A percentile compares a stretch with the other conserved stretches of the same genome.
phyloP scores from a whole-genome alignment of 352 stramenopile genomes.

The Lagenidium giganteum region DNA sequence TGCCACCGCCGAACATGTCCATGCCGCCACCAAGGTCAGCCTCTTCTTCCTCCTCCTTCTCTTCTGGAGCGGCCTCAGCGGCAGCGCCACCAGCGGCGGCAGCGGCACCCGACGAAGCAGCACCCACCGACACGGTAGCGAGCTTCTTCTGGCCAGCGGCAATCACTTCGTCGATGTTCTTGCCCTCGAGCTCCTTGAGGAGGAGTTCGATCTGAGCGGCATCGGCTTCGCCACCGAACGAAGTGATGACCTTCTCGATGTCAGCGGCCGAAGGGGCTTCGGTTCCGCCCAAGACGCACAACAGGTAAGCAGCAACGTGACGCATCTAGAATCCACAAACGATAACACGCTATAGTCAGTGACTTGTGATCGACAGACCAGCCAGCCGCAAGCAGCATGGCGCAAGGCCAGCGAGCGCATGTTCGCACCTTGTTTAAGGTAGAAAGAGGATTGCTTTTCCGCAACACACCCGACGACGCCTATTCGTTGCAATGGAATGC shows the following conservation, averaged over 20 bases:
- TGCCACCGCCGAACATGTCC: slow-evolving; percentile 71
- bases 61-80: slow-evolving; percentile 26
- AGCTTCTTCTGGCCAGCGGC: slow-evolving; percentile 68
- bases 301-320: slow-evolving; percentile 85
- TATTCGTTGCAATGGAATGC: slow-evolving; percentile 28
- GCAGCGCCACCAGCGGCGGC: slow-evolving; percentile 19
- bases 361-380: neutral
- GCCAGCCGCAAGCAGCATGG: slow-evolving; percentile 1
- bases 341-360: too few species aligned
- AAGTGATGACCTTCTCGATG: slow-evolving; percentile 67
- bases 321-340: slow-evolving; percentile 74
- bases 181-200: slow-evolving; percentile 87
- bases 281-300: slow-evolving; percentile 76
- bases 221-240: slow-evolving; percentile 66
- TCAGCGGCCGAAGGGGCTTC: slow-evolving; percentile 47
- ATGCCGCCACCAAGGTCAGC: slow-evolving; percentile 63
- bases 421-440: slow-evolving; percentile 72
- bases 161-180: slow-evolving; percentile 86
- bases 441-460: slow-evolving; percentile 60
- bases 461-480: slow-evolving; percentile 71
- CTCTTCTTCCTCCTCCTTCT: slow-evolving; percentile 67
- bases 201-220: slow-evolving; percentile 59
- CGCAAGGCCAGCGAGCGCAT: neutral
- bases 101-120: slow-evolving; percentile 20
- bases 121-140: slow-evolving; percentile 53